Conservation (phyloP, 2,329 filamentous ascomycete genomes). For the Aquanectria penicillioides region DNA sequence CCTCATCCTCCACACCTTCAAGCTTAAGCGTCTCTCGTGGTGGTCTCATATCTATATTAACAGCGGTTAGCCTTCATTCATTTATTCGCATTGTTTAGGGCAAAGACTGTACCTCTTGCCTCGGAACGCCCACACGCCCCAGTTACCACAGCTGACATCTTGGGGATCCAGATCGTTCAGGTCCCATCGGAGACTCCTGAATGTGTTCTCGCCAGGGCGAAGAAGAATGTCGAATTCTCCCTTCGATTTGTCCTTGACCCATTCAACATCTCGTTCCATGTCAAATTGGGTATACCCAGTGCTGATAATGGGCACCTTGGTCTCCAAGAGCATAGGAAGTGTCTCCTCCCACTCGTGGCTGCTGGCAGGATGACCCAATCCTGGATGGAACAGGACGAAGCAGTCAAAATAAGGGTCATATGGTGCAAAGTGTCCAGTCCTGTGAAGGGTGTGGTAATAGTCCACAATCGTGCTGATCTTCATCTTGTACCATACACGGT, state of each 20-base stretch:
- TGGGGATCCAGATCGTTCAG: conserved; percentile 94
- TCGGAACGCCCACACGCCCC: conserved; percentile 96
- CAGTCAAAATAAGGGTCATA: conserved; percentile 99
- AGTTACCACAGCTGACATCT: conserved; percentile 95
- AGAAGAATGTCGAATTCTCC: conserved; percentile 94
- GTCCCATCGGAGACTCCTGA: conserved; percentile 96
- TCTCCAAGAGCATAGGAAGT: conserved; percentile 88
- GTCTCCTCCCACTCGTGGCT: conserved; percentile 95
- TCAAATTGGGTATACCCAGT: conserved; percentile 97
- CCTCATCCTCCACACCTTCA: neutral
- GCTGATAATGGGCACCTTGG: conserved; percentile 92
- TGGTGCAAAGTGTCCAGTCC: conserved; percentile 88
- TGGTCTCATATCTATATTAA: conserved; percentile 68
- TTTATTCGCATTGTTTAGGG: conserved; percentile 37
- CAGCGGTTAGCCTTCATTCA: conserved; percentile 1
- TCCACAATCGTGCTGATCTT: conserved; percentile 99
- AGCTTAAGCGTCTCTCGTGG: conserved; percentile 57
- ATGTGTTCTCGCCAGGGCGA: conserved; percentile 92
- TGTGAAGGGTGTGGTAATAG: conserved; percentile 96
- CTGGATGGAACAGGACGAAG: conserved; percentile 96
- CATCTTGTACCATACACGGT: conserved; percentile 85
- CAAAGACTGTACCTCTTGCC: conserved; percentile 81
- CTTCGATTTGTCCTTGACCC: conserved; percentile 84
- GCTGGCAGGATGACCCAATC: conserved; percentile 91
- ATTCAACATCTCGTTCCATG: conserved; percentile 91